Base-by-base conservation (phyloP, 257 asterid species). In the Solanum sitiens region DNA sequence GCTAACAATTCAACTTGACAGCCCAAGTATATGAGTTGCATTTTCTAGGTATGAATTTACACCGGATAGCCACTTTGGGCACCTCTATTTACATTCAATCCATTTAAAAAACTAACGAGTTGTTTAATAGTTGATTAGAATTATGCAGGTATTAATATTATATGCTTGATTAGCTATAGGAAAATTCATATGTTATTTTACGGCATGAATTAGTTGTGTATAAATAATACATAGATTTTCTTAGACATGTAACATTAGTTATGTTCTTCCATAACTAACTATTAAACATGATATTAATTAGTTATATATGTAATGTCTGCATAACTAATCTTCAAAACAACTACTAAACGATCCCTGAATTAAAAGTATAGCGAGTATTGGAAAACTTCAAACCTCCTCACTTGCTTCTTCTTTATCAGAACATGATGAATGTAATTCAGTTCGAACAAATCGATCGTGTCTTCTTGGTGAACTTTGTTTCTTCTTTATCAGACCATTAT, bases 381-480 rank as follows among this genome's bases (percentile, higher is more conserved):
- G 1, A 14, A 67, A 68, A 68, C 39, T 68, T 27, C 39, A 30
- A 0, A 6, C 11, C 11, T 25, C 35, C 8, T 25, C 37, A 3
- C 35, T 20, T 3, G 9, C 73, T 67, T 67, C 9, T 5, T 25
- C 37, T 21, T 59, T 59, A 8, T 20, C 13, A 20, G 0, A 20
- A 59, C 12, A 20, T 1, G 67, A 8, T 59, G 2, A 0, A 59
- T 59, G 5, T 59, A 20, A 20, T 59, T 59, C 67, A 59, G 0
- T 0, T 59, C 12, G 12, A 20, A 20, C 25, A 0, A 59, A 59
- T 7, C 3, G 5, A 59, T 37, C 1, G 7, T 37, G 7, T 6
- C 39, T 5, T 37, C 39, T 37, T 6, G 39, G 1, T 37, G 39
- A 37, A 37, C 39, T 37, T 20, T 1, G 4, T 35, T 67, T 67